Percentiles rank a stretch among this genome's conserved stretches.
phyloP scores from a whole-genome alignment of 2,329 filamentous ascomycete genomes.

The Aureobasidium mangrovei region DNA sequence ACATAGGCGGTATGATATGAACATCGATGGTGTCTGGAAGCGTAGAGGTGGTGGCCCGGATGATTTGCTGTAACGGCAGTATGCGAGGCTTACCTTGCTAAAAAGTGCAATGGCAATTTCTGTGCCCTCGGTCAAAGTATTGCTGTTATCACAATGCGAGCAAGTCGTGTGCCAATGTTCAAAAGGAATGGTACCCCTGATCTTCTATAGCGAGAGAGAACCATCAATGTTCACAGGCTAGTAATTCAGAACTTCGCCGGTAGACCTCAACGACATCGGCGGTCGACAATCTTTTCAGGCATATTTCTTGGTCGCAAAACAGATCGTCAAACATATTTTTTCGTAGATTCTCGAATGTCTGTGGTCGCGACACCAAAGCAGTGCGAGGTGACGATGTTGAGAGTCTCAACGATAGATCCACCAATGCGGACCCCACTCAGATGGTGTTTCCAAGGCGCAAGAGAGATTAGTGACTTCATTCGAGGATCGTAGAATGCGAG shows the following conservation, averaged over 20 bases:
- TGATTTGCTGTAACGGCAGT: neutral
- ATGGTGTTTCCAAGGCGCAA: neutral
- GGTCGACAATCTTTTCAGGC: no score
- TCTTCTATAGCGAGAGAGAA: neutral
- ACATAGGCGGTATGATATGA: conserved; percentile 14
- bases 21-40: conserved; percentile 13
- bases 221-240: neutral
- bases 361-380: no score
- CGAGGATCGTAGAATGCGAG: neutral
- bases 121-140: neutral
- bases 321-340: neutral
- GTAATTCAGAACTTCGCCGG: no score
- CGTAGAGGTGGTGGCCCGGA: conserved; percentile 14
- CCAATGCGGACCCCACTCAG: neutral
- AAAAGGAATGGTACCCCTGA: no score
- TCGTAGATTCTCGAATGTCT: neutral
- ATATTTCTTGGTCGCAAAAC: neutral
- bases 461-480: neutral
- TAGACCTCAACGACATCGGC: no score
- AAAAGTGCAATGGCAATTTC: no score
- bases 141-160: neutral
- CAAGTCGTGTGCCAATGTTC: no score
- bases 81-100: neutral
- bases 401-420: neutral
- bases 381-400: neutral